These are phyloP conservation scores for Golubevia pallescens DNA, from an alignment of 1,284 basidiomycete genomes.

Conservation along the genomic window DNA sequence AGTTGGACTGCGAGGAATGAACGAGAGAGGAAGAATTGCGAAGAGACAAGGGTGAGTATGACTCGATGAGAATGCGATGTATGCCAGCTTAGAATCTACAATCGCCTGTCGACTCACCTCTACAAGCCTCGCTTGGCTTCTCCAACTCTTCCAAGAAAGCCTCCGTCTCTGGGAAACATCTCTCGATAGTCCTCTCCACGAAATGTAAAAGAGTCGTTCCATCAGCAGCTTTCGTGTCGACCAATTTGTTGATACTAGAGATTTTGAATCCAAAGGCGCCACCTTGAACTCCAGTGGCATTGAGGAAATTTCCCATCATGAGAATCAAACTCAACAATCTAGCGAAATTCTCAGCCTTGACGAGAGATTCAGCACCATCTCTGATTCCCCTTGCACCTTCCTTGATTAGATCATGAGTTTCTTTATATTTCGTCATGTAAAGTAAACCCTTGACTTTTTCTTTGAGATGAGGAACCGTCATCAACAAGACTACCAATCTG, in stretches of 20 bases:
- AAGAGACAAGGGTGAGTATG: not conserved
- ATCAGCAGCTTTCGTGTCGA: conserved; percentile 87
- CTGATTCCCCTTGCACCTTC: conserved; percentile 38
- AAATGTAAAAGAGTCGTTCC: conserved; percentile 94
- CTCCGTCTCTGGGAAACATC: conserved; percentile 87
- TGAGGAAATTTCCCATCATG: conserved; percentile 96
- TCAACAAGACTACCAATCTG: conserved; percentile 93
- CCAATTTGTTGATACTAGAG: conserved; percentile 96
- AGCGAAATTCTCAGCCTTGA: conserved; percentile 53
- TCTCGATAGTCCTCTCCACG: conserved; percentile 84
- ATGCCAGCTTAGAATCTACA: not conserved
- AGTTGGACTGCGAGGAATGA: conserved; percentile 34
- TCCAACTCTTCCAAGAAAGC: conserved; percentile 85
- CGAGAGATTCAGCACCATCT: conserved; percentile 47
- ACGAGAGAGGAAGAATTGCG: no score
- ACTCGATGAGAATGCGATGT: no score
- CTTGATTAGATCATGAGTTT: conserved; percentile 49
- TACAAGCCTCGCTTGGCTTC: conserved; percentile 88
- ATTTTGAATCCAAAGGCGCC: conserved; percentile 97
- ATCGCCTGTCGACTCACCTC: conserved; percentile 71
- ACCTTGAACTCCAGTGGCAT: conserved; percentile 93
- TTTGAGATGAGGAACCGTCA: conserved; percentile 90
- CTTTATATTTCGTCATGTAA: conserved; percentile 68
- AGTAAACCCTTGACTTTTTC: conserved; percentile 93
- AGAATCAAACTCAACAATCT: conserved; percentile 70